Evolutionary conservation across 768 basidiomycete species (phyloP).

Genomic region (Termitomyces sp.): DNA sequence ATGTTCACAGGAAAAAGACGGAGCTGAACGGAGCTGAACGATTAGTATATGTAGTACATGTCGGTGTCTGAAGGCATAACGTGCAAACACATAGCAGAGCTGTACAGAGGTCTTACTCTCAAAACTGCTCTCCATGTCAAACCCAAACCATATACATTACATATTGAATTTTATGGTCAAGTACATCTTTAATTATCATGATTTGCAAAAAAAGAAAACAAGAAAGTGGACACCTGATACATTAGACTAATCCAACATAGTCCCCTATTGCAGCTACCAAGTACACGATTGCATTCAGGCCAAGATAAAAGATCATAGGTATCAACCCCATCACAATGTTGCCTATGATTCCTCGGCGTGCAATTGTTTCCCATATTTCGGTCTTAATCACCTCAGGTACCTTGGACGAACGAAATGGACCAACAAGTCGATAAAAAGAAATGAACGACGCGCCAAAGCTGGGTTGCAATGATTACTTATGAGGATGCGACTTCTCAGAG

Average conservation of each 20-base stretch:
- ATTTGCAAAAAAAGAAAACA: too few relatives aligned
- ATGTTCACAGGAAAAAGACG: too few relatives aligned
- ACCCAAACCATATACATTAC: too few relatives aligned
- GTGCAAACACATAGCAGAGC: too few relatives aligned
- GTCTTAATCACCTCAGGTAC: slow-evolving; percentile 42
- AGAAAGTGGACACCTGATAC: too few relatives aligned
- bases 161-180: too few relatives aligned
- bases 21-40: too few relatives aligned
- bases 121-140: too few relatives aligned
- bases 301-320: slow-evolving; percentile 40
- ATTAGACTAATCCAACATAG: neutral
- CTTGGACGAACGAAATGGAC: slow-evolving; percentile 37
- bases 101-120: too few relatives aligned
- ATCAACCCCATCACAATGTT: slow-evolving; percentile 56
- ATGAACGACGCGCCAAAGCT: slow-evolving; percentile 58
- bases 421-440: slow-evolving; percentile 50
- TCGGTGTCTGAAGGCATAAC: too few relatives aligned
- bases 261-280: neutral
- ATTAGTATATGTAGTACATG: too few relatives aligned
- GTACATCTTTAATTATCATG: too few relatives aligned
- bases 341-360: slow-evolving; percentile 44
- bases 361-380: slow-evolving; percentile 58
- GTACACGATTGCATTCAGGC: slow-evolving; percentile 7
- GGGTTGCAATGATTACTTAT: neutral
- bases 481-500: neutral